Percentiles rank a stretch among this genome's conserved stretches.
These are phyloP conservation scores for Argentina anserina DNA, from an alignment of 306 rosid genomes.

Conservation along the genomic window DNA sequence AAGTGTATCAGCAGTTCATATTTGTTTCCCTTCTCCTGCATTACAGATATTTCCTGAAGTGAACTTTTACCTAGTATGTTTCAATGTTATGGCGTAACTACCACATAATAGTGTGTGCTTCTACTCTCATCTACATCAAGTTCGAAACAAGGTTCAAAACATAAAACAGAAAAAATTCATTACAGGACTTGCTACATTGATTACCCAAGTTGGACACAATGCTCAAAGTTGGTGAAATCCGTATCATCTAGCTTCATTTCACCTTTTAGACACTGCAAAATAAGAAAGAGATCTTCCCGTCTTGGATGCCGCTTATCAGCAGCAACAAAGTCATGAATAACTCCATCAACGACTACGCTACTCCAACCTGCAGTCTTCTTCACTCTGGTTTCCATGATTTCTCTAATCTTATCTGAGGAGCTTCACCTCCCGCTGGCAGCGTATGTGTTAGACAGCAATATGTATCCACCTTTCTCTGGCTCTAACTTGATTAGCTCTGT, in stretches of 20 bases:
- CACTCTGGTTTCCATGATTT: conserved; percentile 43
- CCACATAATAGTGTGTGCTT: neutral
- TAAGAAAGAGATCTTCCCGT: conserved; percentile 39
- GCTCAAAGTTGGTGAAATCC: neutral
- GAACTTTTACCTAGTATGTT: neutral
- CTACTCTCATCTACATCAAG: neutral
- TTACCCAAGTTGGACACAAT: neutral
- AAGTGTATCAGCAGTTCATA: neutral
- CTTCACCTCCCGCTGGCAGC: conserved; percentile 51
- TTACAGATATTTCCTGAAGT: neutral
- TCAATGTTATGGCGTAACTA: neutral
- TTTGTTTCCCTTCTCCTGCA: neutral
- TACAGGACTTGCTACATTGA: neutral
- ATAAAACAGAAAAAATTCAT: neutral
- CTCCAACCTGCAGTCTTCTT: conserved; percentile 54
- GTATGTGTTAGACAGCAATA: conserved; percentile 47
- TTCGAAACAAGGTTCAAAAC: neutral
- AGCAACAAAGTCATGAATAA: conserved; percentile 37
- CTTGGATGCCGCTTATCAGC: conserved; percentile 42
- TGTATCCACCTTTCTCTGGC: conserved; percentile 48
- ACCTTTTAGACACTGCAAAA: conserved; percentile 23
- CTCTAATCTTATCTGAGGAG: conserved; percentile 39
- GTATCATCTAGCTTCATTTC: conserved; percentile 35
- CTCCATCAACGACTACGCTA: conserved; percentile 40
- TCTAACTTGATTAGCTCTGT: conserved; percentile 40